Conservation (phyloP, 805 yeast species). For the Yarrowia alimentaria region DNA sequence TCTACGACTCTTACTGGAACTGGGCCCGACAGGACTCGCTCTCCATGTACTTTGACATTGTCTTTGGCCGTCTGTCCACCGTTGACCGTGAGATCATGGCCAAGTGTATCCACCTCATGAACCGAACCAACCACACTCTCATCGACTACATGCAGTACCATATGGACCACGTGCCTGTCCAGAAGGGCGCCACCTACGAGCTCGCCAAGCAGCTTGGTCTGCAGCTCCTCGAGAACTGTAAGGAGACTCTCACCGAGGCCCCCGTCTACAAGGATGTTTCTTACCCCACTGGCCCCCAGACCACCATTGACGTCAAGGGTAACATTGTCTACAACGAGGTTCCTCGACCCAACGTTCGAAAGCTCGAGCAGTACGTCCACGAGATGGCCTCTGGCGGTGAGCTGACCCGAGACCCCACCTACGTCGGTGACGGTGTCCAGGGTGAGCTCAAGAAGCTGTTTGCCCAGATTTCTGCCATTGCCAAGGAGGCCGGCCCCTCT, state of each 20-base stretch:
- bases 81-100: slow-evolving; percentile 95
- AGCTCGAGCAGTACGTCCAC: slow-evolving; percentile 89
- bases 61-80: slow-evolving; percentile 85
- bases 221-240: slow-evolving; percentile 93
- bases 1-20: slow-evolving; percentile 97
- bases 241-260: slow-evolving; percentile 70
- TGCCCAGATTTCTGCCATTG: slow-evolving; percentile 67
- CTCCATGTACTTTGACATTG: slow-evolving; percentile 90
- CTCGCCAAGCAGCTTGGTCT: slow-evolving; percentile 87
- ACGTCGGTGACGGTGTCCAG: slow-evolving; percentile 48
- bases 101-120: slow-evolving; percentile 96
- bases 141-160: slow-evolving; percentile 96
- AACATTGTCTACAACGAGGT: slow-evolving; percentile 79
- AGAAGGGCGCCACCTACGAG: slow-evolving; percentile 88
- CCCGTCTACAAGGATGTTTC: slow-evolving; percentile 96
- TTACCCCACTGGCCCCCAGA: slow-evolving; percentile 93
- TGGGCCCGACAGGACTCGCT: slow-evolving; percentile 99
- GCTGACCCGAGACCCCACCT: slow-evolving; percentile 70
- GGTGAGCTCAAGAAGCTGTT: slow-evolving; percentile 83
- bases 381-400: slow-evolving; percentile 96
- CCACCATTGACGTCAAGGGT: slow-evolving; percentile 84
- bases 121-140: slow-evolving; percentile 89
- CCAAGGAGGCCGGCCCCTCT: slow-evolving; percentile 51
- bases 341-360: slow-evolving; percentile 86
- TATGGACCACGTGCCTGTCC: slow-evolving; percentile 78